Base-by-base conservation (phyloP, 1,284 basidiomycete genomes). In the Phylloporus sp. region DNA sequence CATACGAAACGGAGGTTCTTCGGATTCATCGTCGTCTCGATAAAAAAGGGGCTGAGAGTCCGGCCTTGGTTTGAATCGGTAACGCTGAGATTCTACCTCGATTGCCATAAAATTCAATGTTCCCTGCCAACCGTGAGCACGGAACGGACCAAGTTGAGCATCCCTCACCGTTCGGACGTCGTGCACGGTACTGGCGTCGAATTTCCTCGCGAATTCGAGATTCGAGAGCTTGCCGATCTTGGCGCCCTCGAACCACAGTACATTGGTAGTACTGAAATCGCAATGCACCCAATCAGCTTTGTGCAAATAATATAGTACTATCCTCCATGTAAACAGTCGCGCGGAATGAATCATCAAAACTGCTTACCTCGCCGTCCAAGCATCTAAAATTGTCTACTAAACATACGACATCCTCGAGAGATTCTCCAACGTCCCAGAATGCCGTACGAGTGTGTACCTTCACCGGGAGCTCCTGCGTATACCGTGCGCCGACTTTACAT, bases 161-260 rank as follows among this genome's bases (percentile, higher is more conserved):
- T 37, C 6, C 12, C 37, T 37, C 37, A 37, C 37, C 37, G 37
- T 37, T 37, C 37, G 39, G 15, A 39, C 39, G 15, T 39, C 12
- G 39, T 39, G 39, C 39, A 39, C 15, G 39, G 7, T 39, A 37
- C 39, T 39, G 15, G 39, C 5, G 39, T 43, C 6, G 5, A 62
- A 7, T 1, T 20, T 60, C 27, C 66, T 72, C 11, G 65, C 71
- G 39, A 60, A 74, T 32, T 73, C 66, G 2, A 73, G 37, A 60
- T 74, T 69, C 7, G 20, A 39, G 4, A 74, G 23, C 23, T 70
- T 70, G 29, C 69, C 63, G 11, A 49, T 56, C 17, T 20, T 6
- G 7, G 32, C 29, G 5, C 19, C 19, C 7, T 17, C 19, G 8
- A 56, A 56, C 49, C 49, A 53, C 10, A 53, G 25, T 5, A 53